phyloP scores from a whole-genome alignment of 148 eudicot genomes.

The Arctostaphylos glauca region DNA sequence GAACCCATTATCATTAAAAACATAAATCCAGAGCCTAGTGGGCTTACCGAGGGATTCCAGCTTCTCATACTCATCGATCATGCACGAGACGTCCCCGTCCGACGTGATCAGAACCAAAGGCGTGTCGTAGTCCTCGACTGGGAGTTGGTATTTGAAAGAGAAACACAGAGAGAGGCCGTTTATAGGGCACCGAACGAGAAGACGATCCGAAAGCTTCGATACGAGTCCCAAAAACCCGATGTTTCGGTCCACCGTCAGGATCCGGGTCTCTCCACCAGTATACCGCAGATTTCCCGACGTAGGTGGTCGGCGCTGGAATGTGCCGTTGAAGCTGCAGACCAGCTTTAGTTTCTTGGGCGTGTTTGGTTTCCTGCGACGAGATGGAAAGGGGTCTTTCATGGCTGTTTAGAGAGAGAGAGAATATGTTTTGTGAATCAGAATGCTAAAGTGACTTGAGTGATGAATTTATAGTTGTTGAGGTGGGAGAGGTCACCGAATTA shows the following conservation, averaged over 20 bases:
- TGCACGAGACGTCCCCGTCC: constrained; percentile 27
- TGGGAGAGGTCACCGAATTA: not conserved
- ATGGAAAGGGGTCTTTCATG: constrained; percentile 19
- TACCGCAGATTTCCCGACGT: constrained; percentile 25
- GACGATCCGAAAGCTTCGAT: constrained; percentile 14
- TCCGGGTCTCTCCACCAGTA: constrained; percentile 35
- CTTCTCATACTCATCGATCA: constrained; percentile 21
- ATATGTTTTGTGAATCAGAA: not conserved
- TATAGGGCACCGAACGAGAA: not conserved
- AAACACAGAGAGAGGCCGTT: not conserved
- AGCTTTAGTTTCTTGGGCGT: constrained; percentile 22
- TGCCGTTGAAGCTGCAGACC: constrained; percentile 26
- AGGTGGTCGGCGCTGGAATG: constrained; percentile 14
- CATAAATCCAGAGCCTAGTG: constrained; percentile 26
- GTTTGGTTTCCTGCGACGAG: constrained; percentile 6
- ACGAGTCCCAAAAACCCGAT: constrained; percentile 12
- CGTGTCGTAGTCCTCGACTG: not conserved
- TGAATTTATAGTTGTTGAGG: constrained; percentile 3
- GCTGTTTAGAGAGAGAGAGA: not conserved
- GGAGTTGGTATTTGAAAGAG: constrained; percentile 2
- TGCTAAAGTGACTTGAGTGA: not conserved
- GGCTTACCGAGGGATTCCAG: constrained; percentile 17
- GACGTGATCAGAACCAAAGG: constrained; percentile 1
- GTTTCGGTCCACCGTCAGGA: constrained; percentile 26
- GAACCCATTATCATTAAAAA: constrained; percentile 7